These are phyloP conservation scores for Zymoseptoria passerinii DNA, from an alignment of 2,329 filamentous ascomycete species.

Conservation along the genomic window DNA sequence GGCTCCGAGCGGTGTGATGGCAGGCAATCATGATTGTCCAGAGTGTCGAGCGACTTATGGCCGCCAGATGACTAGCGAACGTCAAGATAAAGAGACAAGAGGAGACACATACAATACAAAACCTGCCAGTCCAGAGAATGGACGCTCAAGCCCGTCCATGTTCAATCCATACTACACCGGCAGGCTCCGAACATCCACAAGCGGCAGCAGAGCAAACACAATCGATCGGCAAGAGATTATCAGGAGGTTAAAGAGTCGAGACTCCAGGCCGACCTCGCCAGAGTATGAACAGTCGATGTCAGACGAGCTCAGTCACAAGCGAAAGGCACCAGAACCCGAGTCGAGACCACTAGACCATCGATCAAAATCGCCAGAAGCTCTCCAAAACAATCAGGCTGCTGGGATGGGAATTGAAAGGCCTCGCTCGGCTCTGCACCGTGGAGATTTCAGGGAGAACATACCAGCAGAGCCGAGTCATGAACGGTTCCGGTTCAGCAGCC, in stretches of 20 bases:
- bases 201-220: constrained; percentile 21
- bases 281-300: constrained; percentile 16
- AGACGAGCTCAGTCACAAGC: constrained; percentile 31
- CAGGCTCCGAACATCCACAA: constrained; percentile 24
- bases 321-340: constrained; percentile 40
- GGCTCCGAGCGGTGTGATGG: constrained; percentile 20
- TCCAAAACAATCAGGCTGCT: constrained; percentile 20
- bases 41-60: constrained; percentile 12
- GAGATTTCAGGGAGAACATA: constrained; percentile 48
- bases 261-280: constrained; percentile 24
- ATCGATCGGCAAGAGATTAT: constrained; percentile 70
- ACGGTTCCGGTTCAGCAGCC: not conserved
- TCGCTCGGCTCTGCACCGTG: constrained; percentile 60
- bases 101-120: constrained; percentile 4
- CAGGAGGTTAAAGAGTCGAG: constrained; percentile 60
- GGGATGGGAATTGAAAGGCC: constrained; percentile 65
- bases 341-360: constrained; percentile 3
- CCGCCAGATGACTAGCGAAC: constrained; percentile 6
- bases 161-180: constrained; percentile 33
- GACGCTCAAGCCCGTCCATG: constrained; percentile 18
- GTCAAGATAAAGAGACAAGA: constrained; percentile 5
- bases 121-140: constrained; percentile 14
- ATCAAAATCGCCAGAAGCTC: constrained; percentile 17
- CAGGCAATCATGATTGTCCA: constrained; percentile 16
- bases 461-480: not conserved